A percentile compares a stretch with the other conserved stretches of the same genome.
Evolutionary conservation across 352 stramenopile species (phyloP).

Genomic region (Pythium coloratum): DNA sequence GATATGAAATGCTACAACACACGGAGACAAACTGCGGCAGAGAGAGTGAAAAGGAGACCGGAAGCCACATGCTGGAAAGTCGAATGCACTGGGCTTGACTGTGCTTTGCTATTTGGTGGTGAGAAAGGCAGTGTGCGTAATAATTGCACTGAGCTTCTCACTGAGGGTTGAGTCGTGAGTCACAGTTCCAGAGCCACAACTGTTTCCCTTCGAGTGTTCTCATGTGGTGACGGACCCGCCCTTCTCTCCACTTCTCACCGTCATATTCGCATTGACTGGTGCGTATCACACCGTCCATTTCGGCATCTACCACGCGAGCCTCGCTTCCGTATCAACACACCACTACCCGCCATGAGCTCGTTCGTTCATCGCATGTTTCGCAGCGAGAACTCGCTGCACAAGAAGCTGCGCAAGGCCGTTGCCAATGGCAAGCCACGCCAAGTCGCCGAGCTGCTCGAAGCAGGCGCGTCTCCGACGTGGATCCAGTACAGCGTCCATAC

Average conservation of each 20-base stretch:
- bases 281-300: not conserved
- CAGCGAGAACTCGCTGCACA: slow-evolving; percentile 37
- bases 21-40: slow-evolving; percentile 3
- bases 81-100: not conserved
- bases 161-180: not conserved
- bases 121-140: not conserved
- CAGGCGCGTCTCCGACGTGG: slow-evolving; percentile 61
- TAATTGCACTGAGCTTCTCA: not conserved
- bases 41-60: slow-evolving; percentile 2
- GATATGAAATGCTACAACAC: slow-evolving; percentile 13
- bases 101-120: not conserved
- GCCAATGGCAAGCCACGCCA: slow-evolving; percentile 39
- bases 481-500: slow-evolving; percentile 21
- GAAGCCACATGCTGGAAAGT: not conserved
- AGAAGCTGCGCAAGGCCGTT: slow-evolving; percentile 64
- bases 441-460: slow-evolving; percentile 54
- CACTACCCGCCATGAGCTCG: slow-evolving; percentile 31
- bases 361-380: slow-evolving; percentile 54
- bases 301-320: not conserved
- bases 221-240: not conserved
- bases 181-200: slow-evolving; percentile 14
- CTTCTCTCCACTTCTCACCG: not conserved
- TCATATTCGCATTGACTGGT: too few species aligned
- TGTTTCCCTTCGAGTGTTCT: not conserved
- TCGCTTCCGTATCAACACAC: too few species aligned